Conservation (phyloP, 2,329 filamentous ascomycete species). For the Fusarium algeriense region DNA sequence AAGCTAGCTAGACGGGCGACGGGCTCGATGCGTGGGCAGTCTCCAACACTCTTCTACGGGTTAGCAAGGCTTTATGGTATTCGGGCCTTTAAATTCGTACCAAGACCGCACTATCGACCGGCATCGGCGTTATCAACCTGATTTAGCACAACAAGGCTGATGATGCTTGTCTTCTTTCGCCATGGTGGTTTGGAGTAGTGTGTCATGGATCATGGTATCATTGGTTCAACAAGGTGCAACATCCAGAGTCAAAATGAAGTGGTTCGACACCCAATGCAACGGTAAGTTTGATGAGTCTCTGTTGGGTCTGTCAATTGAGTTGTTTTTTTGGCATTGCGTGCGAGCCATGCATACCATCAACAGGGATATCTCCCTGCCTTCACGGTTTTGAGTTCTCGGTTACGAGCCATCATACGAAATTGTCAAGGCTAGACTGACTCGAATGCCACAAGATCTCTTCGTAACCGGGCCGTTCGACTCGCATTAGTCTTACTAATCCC, state of each 20-base stretch:
- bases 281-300: background rate
- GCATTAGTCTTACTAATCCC: background rate
- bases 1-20: no score
- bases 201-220: background rate
- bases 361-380: background rate
- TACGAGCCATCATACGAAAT: background rate
- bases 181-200: background rate
- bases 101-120: constrained; percentile 23
- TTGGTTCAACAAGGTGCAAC: background rate
- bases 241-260: background rate
- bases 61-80: constrained; percentile 8
- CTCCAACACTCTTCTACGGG: background rate
- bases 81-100: constrained; percentile 25
- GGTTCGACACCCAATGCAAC: background rate
- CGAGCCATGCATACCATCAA: background rate
- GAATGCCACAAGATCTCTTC: constrained; percentile 5
- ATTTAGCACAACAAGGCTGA: constrained; percentile 11
- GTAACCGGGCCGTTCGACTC: background rate
- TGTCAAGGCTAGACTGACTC: constrained; percentile 14
- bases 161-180: background rate
- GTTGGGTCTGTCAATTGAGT: constrained; percentile 1
- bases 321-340: background rate
- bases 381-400: background rate
- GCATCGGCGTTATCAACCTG: constrained; percentile 25
- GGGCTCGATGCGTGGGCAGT: background rate